Evolutionary conservation across 352 stramenopile species (phyloP), one percentile per base, ranked within the genome.

Genomic region (Phytophthora pseudosyringae): DNA sequence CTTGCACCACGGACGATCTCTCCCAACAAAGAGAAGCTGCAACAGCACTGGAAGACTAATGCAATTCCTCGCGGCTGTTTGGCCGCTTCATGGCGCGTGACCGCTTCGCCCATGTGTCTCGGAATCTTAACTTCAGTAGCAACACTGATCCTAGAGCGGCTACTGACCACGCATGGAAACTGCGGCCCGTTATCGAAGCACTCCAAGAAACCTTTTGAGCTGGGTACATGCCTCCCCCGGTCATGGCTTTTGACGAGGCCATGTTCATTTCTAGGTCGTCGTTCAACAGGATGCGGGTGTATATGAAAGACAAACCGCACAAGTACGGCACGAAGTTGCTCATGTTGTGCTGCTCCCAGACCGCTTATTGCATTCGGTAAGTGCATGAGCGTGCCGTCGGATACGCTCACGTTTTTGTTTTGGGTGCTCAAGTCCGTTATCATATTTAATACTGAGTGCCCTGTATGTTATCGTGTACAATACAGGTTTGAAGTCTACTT

Each of bases 341-440:
- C n/a, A 40, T 53, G 28, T 0, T 53, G 45, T 26, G 15, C n/a
- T 39, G 26, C 15, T 39, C 15, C 8, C 8, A 2, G 3, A 41
- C 28, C 2, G 6, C 46, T 1, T 41, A 53, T 16, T 53, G 29
- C 8, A 53, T 41, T 41, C 31, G 46, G 46, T 53, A 31, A 52
- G 45, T 39, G 5, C n/a, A 26, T 21, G 26, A n/a, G 45, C 26
- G 36, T 36, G 18, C 16, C 38, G 5, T 10, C 38, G 38, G 12
- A 15, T 2, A 9, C 9, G 38, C 38, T 43, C 38, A 25, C 8
- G 5, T 43, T 18, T 18, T 25, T 43, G n/a, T n/a, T n/a, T 43
- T 47, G 40, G n/a, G 40, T 10, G 3, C 3, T 3, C 6, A 36
- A 50, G 44, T 38, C n/a, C n/a, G n/a, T n/a, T n/a, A n/a, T n/a